A percentile compares a stretch with the other conserved stretches of the same genome.
phyloP scores from a whole-genome alignment of 2,329 filamentous ascomycete genomes.

The Aspergillus phoenicis region DNA sequence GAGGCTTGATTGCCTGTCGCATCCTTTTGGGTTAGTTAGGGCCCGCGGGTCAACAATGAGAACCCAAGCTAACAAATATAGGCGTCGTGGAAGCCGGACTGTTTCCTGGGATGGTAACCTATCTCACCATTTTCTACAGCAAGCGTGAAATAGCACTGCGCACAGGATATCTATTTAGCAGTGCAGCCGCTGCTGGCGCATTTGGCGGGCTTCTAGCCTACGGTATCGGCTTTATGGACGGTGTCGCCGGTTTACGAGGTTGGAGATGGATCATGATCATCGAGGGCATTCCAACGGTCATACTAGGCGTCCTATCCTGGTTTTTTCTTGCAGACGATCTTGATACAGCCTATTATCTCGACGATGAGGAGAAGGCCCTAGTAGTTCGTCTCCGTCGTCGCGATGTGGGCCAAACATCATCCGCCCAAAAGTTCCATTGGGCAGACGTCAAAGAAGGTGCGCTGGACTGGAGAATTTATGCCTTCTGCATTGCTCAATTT shows the following conservation, averaged over 20 bases:
- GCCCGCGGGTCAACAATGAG: too few relatives aligned
- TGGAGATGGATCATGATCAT: constrained; percentile 72
- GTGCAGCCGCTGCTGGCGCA: constrained; percentile 69
- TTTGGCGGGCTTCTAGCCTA: constrained; percentile 73
- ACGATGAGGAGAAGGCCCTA: constrained; percentile 61
- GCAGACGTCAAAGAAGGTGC: constrained; percentile 68
- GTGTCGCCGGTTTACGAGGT: constrained; percentile 62
- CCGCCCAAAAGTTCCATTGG: constrained; percentile 59
- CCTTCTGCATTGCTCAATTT: constrained; percentile 70
- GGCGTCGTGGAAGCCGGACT: constrained; percentile 70
- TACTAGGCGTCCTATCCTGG: constrained; percentile 59
- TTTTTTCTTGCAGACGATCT: constrained; percentile 68
- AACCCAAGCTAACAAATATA: constrained; percentile 7
- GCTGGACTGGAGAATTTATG: constrained; percentile 75
- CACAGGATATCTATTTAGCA: constrained; percentile 69
- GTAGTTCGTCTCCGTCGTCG: constrained; percentile 54
- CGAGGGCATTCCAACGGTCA: constrained; percentile 60
- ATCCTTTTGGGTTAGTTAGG: constrained; percentile 55
- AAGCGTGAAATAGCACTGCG: constrained; percentile 72
- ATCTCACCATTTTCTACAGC: constrained; percentile 76
- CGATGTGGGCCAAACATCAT: constrained; percentile 53
- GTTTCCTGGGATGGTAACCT: constrained; percentile 68
- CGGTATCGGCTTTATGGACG: constrained; percentile 73
- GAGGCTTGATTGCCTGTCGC: constrained; percentile 67
- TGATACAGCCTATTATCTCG: constrained; percentile 64